Percentiles rank a stretch among this genome's conserved stretches.
Conservation (phyloP, 345 rosid genomes). For the Bruguiera parviflora region DNA sequence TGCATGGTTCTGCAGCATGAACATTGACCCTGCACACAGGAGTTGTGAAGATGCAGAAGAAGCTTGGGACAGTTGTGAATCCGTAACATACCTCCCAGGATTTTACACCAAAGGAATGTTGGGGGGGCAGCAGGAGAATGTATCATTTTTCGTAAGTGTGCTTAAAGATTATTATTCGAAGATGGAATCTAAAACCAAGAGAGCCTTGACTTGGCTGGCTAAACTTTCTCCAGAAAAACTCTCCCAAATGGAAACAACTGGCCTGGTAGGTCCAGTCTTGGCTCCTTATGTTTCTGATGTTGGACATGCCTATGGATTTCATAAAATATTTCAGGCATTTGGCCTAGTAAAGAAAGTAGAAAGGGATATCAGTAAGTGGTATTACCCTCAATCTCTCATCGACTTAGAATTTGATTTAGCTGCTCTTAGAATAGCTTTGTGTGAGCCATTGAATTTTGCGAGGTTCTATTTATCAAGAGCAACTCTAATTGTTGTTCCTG, state of each 20-base stretch:
- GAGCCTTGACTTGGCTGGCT: conserved; percentile 81
- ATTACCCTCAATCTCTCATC: conserved; percentile 62
- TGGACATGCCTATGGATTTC: conserved; percentile 41
- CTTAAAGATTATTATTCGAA: conserved; percentile 60
- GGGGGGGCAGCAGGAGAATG: conserved; percentile 59
- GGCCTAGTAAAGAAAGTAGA: conserved; percentile 67
- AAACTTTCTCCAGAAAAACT: conserved; percentile 62
- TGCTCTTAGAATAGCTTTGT: conserved; percentile 75
- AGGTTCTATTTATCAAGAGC: conserved; percentile 88
- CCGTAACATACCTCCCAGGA: conserved; percentile 68
- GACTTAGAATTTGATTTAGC: conserved; percentile 81
- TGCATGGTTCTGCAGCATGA: conserved; percentile 97
- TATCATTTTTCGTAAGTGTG: conserved; percentile 63
- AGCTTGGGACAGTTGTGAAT: conserved; percentile 53
- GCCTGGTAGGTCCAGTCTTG: conserved; percentile 62
- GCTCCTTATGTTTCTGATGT: conserved; percentile 35
- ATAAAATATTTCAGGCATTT: conserved; percentile 71
- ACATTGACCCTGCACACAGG: conserved; percentile 57
- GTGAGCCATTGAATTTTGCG: conserved; percentile 66
- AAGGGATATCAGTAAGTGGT: conserved; percentile 67
- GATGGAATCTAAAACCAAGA: conserved; percentile 51
- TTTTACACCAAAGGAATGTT: conserved; percentile 59
- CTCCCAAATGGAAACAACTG: conserved; percentile 75
- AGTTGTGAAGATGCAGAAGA: conserved; percentile 77
- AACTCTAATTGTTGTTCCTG: conserved; percentile 83